These are phyloP conservation scores for Penicillium nordicum DNA, from an alignment of 2,329 filamentous ascomycete species.

Conservation along the genomic window DNA sequence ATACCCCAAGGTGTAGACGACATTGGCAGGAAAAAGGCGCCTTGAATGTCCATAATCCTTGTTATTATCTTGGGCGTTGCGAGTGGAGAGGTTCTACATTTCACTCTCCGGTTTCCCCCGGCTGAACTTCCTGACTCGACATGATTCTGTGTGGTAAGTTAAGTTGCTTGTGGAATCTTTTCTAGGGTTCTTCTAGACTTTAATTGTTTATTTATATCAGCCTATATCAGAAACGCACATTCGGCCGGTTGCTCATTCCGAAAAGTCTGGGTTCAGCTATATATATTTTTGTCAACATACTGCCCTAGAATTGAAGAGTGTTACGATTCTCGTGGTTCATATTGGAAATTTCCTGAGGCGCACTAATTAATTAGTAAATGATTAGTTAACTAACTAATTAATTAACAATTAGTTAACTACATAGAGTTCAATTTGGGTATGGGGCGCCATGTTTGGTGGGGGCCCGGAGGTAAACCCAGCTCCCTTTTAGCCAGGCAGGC, in stretches of 20 bases:
- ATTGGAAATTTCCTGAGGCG: no score
- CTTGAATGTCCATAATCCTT: conserved; percentile 25
- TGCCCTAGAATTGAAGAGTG: no score
- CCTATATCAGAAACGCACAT: not conserved
- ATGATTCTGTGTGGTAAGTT: not conserved
- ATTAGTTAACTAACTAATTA: no score
- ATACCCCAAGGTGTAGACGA: conserved; percentile 1
- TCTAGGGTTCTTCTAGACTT: not conserved
- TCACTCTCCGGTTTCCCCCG: not conserved
- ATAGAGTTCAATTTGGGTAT: no score
- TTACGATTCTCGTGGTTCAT: no score
- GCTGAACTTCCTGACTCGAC: not conserved
- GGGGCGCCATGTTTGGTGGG: no score
- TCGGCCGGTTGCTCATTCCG: not conserved
- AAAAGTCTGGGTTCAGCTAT: not conserved
- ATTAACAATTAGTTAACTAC: no score
- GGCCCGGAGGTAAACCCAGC: no score
- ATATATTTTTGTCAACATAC: no score
- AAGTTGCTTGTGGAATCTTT: not conserved
- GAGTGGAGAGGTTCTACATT: not conserved
- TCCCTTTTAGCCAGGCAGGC: no score
- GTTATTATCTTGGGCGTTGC: no score
- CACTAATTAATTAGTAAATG: no score
- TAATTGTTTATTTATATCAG: not conserved
- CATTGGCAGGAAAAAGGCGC: conserved; percentile 6